These are phyloP conservation scores for Ceratocystis eucalypticola DNA, from an alignment of 2,329 filamentous ascomycete species.

Conservation along the genomic window DNA sequence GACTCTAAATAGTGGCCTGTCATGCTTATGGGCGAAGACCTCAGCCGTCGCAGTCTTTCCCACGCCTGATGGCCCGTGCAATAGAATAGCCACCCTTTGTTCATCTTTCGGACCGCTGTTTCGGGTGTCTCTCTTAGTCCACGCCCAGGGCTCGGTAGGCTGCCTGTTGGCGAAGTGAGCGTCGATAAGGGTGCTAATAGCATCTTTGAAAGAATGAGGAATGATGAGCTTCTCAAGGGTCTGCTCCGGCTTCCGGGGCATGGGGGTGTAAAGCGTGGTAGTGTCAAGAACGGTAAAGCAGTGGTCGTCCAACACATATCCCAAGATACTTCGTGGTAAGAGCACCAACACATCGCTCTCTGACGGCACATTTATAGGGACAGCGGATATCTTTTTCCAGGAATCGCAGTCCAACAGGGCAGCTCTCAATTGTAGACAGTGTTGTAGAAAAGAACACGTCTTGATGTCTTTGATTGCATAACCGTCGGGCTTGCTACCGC, in stretches of 20 bases:
- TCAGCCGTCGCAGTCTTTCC: constrained; percentile 38
- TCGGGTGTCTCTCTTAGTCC: constrained; percentile 24
- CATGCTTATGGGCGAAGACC: constrained; percentile 30
- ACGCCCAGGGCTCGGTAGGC: too few relatives aligned
- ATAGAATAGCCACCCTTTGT: constrained; percentile 32
- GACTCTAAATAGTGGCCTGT: constrained; percentile 31
- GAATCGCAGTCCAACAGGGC: neutral
- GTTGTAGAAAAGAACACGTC: neutral
- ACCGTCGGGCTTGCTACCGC: neutral
- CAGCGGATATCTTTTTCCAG: neutral
- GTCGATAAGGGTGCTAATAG: too few relatives aligned
- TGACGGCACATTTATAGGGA: neutral
- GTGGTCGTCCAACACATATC: neutral
- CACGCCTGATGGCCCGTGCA: constrained; percentile 36
- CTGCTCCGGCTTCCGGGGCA: too few relatives aligned
- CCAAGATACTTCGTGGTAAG: too few relatives aligned
- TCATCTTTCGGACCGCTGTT: constrained; percentile 28
- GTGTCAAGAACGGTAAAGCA: neutral
- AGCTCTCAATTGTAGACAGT: neutral
- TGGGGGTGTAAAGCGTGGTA: neutral
- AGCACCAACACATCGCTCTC: neutral
- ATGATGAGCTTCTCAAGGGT: too few relatives aligned
- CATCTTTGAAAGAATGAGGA: too few relatives aligned
- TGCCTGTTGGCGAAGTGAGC: too few relatives aligned
- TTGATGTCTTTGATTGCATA: neutral